phyloP scores from a whole-genome alignment of 768 basidiomycete species.

The Tephrocybe sp. region DNA sequence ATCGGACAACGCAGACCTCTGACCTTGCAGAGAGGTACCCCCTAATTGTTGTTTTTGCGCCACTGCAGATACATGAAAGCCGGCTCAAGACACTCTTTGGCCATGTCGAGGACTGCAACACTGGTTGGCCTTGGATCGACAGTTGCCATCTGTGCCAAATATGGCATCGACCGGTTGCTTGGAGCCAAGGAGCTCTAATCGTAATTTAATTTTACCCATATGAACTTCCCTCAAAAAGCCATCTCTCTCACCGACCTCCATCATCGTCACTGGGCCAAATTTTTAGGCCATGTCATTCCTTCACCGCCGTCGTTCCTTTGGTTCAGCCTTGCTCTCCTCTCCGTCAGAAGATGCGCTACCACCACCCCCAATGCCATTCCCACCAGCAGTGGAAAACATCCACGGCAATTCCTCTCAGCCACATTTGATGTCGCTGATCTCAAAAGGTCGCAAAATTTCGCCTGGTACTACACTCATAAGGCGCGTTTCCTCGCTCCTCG shows the following conservation, averaged over 20 bases:
- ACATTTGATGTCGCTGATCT: slow-evolving; percentile 1
- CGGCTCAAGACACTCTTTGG: no score
- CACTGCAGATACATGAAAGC: neutral
- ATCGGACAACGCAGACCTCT: neutral
- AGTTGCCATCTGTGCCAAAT: slow-evolving; percentile 19
- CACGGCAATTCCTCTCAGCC: slow-evolving; percentile 3
- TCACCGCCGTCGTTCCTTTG: slow-evolving; percentile 16
- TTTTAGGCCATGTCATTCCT: slow-evolving; percentile 16
- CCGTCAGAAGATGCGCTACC: slow-evolving; percentile 2
- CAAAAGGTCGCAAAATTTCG: slow-evolving; percentile 7
- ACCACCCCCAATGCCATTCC: slow-evolving; percentile 14
- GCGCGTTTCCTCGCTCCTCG: slow-evolving; percentile 24
- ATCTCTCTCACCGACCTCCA: slow-evolving; percentile 1
- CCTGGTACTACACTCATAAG: slow-evolving; percentile 19
- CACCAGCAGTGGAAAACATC: slow-evolving; percentile 19
- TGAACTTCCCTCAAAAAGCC: no score
- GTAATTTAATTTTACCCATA: slow-evolving; percentile 11
- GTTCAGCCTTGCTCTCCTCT: slow-evolving; percentile 1
- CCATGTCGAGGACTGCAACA: no score
- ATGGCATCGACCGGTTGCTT: slow-evolving; percentile 13
- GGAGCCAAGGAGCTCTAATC: neutral
- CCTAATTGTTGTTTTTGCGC: neutral
- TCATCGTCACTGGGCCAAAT: neutral
- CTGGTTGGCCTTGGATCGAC: slow-evolving; percentile 2
- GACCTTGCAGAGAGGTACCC: neutral